Percentiles rank a stretch among this genome's conserved stretches.
These are phyloP conservation scores for Yamadazyma takamatsuzukensis DNA, from an alignment of 805 yeast genomes.

Conservation along the genomic window DNA sequence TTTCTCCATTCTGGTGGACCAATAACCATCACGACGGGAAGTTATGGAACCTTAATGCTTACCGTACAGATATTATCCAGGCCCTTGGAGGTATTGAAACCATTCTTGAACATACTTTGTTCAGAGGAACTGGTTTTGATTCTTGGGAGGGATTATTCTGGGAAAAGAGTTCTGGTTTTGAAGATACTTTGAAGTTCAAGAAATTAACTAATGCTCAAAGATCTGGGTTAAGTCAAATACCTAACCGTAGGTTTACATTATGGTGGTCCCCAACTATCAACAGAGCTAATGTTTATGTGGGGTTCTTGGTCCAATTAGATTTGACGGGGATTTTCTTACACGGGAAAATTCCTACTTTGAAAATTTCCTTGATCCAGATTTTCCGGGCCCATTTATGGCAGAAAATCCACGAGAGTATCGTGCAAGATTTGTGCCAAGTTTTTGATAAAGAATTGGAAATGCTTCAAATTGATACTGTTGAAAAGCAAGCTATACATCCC, in stretches of 20 bases:
- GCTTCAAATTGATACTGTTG: slow-evolving; percentile 78
- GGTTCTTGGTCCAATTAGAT: slow-evolving; percentile 93
- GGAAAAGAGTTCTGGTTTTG: slow-evolving; percentile 98
- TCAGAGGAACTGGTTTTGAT: slow-evolving; percentile 95
- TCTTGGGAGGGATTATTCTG: slow-evolving; percentile 99
- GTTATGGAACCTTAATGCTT: slow-evolving; percentile 88
- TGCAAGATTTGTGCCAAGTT: slow-evolving; percentile 89
- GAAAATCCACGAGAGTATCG: slow-evolving; percentile 93
- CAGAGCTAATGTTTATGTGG: slow-evolving; percentile 96
- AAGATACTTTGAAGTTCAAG: slow-evolving; percentile 90
- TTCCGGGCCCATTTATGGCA: slow-evolving; percentile 99
- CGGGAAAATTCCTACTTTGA: slow-evolving; percentile 96
- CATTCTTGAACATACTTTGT: slow-evolving; percentile 88
- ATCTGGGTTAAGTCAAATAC: slow-evolving; percentile 95
- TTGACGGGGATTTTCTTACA: slow-evolving; percentile 95
- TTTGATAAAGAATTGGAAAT: slow-evolving; percentile 83
- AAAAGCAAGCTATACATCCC: slow-evolving; percentile 92
- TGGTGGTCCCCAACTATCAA: slow-evolving; percentile 99
- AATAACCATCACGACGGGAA: slow-evolving; percentile 91
- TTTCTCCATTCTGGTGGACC: slow-evolving; percentile 97
- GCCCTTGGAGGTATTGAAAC: slow-evolving; percentile 97
- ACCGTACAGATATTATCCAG: slow-evolving; percentile 93
- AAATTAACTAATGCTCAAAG: slow-evolving; percentile 97
- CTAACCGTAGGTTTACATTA: slow-evolving; percentile 91
- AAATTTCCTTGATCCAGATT: slow-evolving; percentile 91